These are phyloP conservation scores for Xylaria sp. DNA, from an alignment of 2,329 filamentous ascomycete genomes.

Conservation along the genomic window DNA sequence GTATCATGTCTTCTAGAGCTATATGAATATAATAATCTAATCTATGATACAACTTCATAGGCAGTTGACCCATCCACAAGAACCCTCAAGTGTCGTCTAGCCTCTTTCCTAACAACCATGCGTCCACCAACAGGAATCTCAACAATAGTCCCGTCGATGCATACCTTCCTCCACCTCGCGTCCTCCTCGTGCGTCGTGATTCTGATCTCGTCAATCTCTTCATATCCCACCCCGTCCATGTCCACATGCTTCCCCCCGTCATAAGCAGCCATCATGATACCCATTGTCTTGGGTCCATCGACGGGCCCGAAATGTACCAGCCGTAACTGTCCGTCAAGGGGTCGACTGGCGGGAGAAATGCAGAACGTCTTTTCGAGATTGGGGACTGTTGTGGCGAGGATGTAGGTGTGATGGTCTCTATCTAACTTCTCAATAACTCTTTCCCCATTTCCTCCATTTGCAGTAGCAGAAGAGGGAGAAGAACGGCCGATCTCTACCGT, in stretches of 20 bases:
- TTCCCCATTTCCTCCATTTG: slow-evolving; percentile 39
- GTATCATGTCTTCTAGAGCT: background rate
- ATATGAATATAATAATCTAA: background rate
- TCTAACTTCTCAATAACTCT: slow-evolving; percentile 41
- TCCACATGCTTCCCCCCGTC: slow-evolving; percentile 66
- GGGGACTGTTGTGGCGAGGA: slow-evolving; percentile 80
- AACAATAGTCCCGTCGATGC: slow-evolving; percentile 91
- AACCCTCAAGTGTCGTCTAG: slow-evolving; percentile 56
- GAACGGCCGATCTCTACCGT: slow-evolving; percentile 51
- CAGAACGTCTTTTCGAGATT: slow-evolving; percentile 84
- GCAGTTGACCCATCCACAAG: slow-evolving; percentile 51
- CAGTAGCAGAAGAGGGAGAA: background rate
- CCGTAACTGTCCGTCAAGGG: slow-evolving; percentile 76
- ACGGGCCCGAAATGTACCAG: slow-evolving; percentile 81
- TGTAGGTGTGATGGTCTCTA: slow-evolving; percentile 74
- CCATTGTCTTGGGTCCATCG: slow-evolving; percentile 74
- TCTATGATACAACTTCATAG: background rate
- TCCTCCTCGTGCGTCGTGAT: slow-evolving; percentile 76
- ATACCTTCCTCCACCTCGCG: slow-evolving; percentile 83
- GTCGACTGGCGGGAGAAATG: slow-evolving; percentile 78
- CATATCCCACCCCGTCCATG: slow-evolving; percentile 73
- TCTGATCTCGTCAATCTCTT: slow-evolving; percentile 72
- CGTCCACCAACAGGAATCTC: slow-evolving; percentile 76
- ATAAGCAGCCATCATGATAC: slow-evolving; percentile 77
- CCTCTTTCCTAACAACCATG: slow-evolving; percentile 71